Evolutionary conservation across 2,329 filamentous ascomycete species (phyloP).

Genomic region (Geosmithia putterillii): DNA sequence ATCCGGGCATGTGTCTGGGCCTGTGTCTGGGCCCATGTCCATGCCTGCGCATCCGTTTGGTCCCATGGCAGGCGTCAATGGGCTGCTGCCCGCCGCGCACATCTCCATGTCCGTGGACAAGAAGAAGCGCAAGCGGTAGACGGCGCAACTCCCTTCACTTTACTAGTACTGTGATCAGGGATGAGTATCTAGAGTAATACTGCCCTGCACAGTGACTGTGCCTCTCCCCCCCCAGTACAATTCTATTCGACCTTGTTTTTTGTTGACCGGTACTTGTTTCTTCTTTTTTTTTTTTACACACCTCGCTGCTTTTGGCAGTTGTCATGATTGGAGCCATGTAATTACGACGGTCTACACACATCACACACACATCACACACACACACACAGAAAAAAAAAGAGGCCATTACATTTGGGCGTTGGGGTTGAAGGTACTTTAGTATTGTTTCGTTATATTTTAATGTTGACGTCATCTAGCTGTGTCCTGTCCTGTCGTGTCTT

Average conservation of each 20-base stretch:
- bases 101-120: constrained; percentile 34
- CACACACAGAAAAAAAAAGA: background rate
- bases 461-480: background rate
- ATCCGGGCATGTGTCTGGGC: too few relatives aligned
- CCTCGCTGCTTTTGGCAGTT: background rate
- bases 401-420: background rate
- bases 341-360: constrained; percentile 24
- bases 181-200: too few relatives aligned
- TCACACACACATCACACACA: too few relatives aligned
- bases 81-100: constrained; percentile 28
- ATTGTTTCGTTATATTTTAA: background rate
- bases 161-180: too few relatives aligned
- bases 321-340: too few relatives aligned
- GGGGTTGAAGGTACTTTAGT: background rate
- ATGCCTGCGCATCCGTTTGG: constrained; percentile 17
- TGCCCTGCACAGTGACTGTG: too few relatives aligned
- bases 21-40: constrained; percentile 31
- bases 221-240: too few relatives aligned
- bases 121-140: constrained; percentile 52
- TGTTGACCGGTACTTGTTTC: too few relatives aligned
- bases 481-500: too few relatives aligned
- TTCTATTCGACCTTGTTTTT: too few relatives aligned
- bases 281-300: too few relatives aligned
- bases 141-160: too few relatives aligned
- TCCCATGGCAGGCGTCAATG: background rate